These are phyloP conservation scores for Serendipita sp. DNA, from an alignment of 768 basidiomycete species.

Conservation along the genomic window DNA sequence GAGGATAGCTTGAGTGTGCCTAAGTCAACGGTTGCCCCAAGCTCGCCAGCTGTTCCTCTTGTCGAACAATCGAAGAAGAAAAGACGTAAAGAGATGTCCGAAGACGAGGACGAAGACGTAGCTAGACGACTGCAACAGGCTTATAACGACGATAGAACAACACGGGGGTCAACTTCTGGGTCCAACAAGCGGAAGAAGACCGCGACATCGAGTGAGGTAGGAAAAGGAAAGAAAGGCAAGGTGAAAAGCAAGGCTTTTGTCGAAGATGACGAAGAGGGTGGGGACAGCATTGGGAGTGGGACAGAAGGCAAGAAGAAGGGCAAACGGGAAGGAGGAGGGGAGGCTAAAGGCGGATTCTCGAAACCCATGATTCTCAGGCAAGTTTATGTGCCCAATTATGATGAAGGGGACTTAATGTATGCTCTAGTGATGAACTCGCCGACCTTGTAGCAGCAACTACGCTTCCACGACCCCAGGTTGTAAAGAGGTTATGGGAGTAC, in stretches of 20 bases:
- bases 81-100: conserved; percentile 10
- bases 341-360: conserved; percentile 54
- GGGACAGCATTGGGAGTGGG: conserved; percentile 24
- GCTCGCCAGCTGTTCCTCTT: background rate
- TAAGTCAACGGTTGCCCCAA: background rate
- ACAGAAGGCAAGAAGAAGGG: conserved; percentile 26
- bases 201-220: conserved; percentile 22
- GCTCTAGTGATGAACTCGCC: conserved; percentile 41
- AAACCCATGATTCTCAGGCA: conserved; percentile 66
- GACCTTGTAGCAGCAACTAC: conserved; percentile 25
- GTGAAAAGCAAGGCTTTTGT: conserved; percentile 27
- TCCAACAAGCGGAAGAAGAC: conserved; percentile 20
- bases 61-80: conserved; percentile 12
- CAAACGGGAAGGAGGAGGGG: conserved; percentile 30
- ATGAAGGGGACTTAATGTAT: background rate
- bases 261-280: conserved; percentile 35
- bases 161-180: conserved; percentile 25
- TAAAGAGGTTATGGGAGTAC: conserved; percentile 80
- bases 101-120: conserved; percentile 38
- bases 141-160: conserved; percentile 41
- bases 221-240: conserved; percentile 38
- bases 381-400: conserved; percentile 7
- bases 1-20: background rate
- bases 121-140: conserved; percentile 56
- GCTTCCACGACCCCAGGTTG: conserved; percentile 75